Evolutionary conservation across 805 yeast species (phyloP), one percentile per base, ranked within the genome.

Genomic region (Nakazawaea anatomiae): DNA sequence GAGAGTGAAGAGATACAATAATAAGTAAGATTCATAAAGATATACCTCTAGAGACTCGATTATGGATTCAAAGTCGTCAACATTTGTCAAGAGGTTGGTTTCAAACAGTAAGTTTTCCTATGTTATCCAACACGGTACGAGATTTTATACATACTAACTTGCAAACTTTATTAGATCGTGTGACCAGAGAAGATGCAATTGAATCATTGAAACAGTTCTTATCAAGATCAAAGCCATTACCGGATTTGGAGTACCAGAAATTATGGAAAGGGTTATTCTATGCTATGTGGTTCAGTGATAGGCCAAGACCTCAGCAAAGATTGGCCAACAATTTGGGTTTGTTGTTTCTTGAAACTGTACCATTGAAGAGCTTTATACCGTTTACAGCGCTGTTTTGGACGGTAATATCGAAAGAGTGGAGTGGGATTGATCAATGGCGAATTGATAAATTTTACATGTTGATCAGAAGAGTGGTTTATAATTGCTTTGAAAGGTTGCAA

Each of bases 211-310:
- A 75, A 57, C 76, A 76, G 56, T 86, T 78, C 61, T 68, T 89
- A 44, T 63, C 76, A 1, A 69, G 75, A 30, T 64, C 73, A 32
- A 67, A 61, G 31, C 70, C 76, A 39, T 66, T 82, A 39, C 60
- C 73, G 5, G 69, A 63, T 44, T 61, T 77, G 39, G 94, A 89
- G 48, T 73, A 82, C 55, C 87, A 87, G 57, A 91, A 92, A 64
- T 71, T 94, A 53, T 94, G 99, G 97, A 90, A 88, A 68, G 99
- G 98, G n/a, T 74, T 94, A 40, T 94, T 85, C 68, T 94, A 76
- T 63, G 80, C 96, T 9, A 89, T 94, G 96, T 94, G 99, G 98
- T 89, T 86, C 70, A 80, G 95, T 63, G 99, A 94, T 66, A 80
- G 91, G 62, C 96, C 97, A 30, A 76, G 86, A 59, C 94, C 96